These are phyloP conservation scores for Lachnellula occidentalis DNA, from an alignment of 2,329 filamentous ascomycete species.

Conservation along the genomic window DNA sequence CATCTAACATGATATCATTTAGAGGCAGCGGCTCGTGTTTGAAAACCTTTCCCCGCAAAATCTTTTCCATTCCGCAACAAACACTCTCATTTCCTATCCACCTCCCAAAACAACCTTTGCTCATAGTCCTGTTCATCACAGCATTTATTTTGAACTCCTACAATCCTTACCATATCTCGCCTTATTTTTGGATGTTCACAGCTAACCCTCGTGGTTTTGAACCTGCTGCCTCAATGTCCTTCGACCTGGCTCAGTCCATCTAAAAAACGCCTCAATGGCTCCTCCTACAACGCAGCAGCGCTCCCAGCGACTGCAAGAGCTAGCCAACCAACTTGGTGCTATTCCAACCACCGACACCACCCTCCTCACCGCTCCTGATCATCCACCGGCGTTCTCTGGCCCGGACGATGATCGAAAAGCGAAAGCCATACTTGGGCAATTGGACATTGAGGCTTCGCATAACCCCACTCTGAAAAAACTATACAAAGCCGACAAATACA, in stretches of 20 bases:
- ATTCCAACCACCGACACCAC: not conserved
- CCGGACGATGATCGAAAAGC: slow-evolving; percentile 15
- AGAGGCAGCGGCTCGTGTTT: too few species aligned
- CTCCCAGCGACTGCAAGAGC: slow-evolving; percentile 5
- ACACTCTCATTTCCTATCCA: too few species aligned
- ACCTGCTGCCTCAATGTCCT: not conserved
- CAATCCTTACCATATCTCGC: too few species aligned
- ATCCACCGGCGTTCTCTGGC: slow-evolving; percentile 4
- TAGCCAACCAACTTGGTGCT: slow-evolving; percentile 8
- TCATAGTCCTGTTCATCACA: too few species aligned
- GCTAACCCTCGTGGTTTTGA: too few species aligned
- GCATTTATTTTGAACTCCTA: too few species aligned
- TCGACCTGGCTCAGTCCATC: not conserved
- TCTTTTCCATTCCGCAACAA: too few species aligned
- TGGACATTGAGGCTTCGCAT: slow-evolving; percentile 9
- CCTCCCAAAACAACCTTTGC: too few species aligned
- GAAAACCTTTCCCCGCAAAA: too few species aligned
- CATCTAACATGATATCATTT: too few species aligned
- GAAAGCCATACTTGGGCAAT: slow-evolving; percentile 13
- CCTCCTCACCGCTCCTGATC: slow-evolving; percentile 2
- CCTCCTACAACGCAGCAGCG: not conserved
- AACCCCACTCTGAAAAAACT: slow-evolving; percentile 4
- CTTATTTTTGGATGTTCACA: too few species aligned
- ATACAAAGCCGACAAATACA: not conserved
- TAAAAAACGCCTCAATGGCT: not conserved